phyloP scores from a whole-genome alignment of 805 yeast species.

The Ogataea minuta region DNA sequence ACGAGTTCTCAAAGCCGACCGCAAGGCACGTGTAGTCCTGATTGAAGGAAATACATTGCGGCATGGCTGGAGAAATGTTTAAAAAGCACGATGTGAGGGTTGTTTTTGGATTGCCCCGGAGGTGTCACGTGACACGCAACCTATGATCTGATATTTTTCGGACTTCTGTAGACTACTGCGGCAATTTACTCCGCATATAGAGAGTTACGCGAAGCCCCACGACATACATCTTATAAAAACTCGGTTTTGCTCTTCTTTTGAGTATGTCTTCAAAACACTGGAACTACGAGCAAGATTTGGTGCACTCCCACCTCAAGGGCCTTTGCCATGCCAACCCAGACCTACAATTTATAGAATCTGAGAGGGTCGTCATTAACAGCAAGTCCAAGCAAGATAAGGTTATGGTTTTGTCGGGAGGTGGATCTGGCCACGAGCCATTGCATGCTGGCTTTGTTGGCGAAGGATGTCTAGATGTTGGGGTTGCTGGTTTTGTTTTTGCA shows the following conservation, averaged over 20 bases:
- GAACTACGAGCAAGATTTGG: slow-evolving; percentile 47
- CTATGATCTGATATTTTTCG: too few relatives aligned
- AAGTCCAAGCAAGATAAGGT: slow-evolving; percentile 49
- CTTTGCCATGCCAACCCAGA: slow-evolving; percentile 55
- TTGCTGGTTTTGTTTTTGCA: slow-evolving; percentile 88
- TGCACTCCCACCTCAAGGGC: slow-evolving; percentile 49
- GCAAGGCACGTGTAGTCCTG: slow-evolving; percentile 86
- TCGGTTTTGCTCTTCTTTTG: not conserved
- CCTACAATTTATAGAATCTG: slow-evolving; percentile 50
- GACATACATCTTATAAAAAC: too few relatives aligned
- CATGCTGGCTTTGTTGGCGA: slow-evolving; percentile 91
- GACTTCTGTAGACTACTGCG: too few relatives aligned
- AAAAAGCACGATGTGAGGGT: too few relatives aligned
- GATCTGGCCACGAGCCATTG: slow-evolving; percentile 93
- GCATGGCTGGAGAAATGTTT: not conserved
- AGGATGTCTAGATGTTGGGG: slow-evolving; percentile 82
- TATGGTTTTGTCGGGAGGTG: slow-evolving; percentile 84
- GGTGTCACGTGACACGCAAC: too few relatives aligned
- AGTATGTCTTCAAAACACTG: slow-evolving; percentile 41
- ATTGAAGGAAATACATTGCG: slow-evolving; percentile 50
- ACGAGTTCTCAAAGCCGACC: slow-evolving; percentile 62
- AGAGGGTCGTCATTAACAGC: slow-evolving; percentile 50
- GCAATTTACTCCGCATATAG: too few relatives aligned
- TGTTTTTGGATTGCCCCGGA: too few relatives aligned
- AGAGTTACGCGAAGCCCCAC: too few relatives aligned